Evolutionary conservation across 768 basidiomycete species (phyloP).

Genomic region (Pleurotus djamor): DNA sequence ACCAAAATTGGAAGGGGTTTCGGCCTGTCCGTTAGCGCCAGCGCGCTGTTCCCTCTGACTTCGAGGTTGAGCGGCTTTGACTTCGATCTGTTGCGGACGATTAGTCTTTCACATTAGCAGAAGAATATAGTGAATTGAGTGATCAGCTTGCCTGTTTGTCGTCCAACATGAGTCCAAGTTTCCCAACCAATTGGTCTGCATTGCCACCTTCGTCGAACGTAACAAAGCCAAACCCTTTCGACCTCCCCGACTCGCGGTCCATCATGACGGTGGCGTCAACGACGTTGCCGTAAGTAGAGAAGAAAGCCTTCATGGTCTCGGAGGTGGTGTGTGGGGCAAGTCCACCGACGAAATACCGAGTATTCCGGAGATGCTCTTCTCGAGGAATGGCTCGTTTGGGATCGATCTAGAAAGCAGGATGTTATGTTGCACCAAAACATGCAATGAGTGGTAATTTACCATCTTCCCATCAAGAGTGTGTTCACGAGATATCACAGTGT

Average conservation of each 20-base stretch:
- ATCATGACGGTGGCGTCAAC: conserved; percentile 87
- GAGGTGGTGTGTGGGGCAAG: conserved; percentile 66
- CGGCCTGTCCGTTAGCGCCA: conserved; percentile 18
- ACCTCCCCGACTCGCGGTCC: conserved; percentile 70
- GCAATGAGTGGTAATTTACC: conserved; percentile 35
- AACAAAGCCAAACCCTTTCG: conserved; percentile 85
- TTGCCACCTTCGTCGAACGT: conserved; percentile 71
- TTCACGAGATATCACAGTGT: conserved; percentile 60
- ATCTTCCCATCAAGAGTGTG: conserved; percentile 76
- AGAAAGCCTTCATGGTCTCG: conserved; percentile 70
- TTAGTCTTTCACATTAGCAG: not conserved
- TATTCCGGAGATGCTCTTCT: conserved; percentile 72
- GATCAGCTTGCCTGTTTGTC: conserved; percentile 63
- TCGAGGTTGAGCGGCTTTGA: conserved; percentile 78
- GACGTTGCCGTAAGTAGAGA: conserved; percentile 72
- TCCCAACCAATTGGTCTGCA: conserved; percentile 65
- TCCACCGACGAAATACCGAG: conserved; percentile 83
- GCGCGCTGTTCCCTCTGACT: conserved; percentile 53
- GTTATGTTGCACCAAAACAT: not conserved
- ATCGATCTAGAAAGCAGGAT: conserved; percentile 57
- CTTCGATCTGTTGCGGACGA: conserved; percentile 61
- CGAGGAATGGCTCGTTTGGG: conserved; percentile 87
- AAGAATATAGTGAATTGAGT: not conserved
- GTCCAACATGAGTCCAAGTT: conserved; percentile 66
- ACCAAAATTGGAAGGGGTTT: conserved; percentile 27